phyloP scores from a whole-genome alignment of 257 asterid species.

The Marsdenia floribunda region DNA sequence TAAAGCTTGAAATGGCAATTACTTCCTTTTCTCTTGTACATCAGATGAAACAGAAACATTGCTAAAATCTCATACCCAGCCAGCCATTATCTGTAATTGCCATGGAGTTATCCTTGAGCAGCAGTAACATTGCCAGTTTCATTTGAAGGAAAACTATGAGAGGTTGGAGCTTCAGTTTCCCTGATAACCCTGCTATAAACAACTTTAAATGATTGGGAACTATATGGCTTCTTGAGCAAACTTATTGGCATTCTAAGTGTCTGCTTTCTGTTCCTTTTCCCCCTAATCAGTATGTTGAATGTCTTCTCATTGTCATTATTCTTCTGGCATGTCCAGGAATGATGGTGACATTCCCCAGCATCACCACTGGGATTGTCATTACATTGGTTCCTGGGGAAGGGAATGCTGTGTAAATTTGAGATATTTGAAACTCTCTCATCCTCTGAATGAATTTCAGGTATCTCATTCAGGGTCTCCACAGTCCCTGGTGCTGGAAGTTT shows the following conservation, averaged over 20 bases:
- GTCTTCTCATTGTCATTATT: constrained; percentile 57
- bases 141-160: constrained; percentile 41
- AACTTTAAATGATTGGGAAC: constrained; percentile 84
- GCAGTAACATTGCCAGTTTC: constrained; percentile 47
- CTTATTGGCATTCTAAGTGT: constrained; percentile 89
- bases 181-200: constrained; percentile 78
- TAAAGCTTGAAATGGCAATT: constrained; percentile 24
- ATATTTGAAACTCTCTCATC: constrained; percentile 28
- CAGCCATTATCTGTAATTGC: constrained; percentile 18
- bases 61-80: constrained; percentile 29
- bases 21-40: constrained; percentile 18
- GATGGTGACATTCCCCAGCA: constrained; percentile 27
- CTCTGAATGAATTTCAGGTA: constrained; percentile 34
- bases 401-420: constrained; percentile 33
- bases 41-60: constrained; percentile 13
- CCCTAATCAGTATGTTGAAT: constrained; percentile 70
- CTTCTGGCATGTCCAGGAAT: constrained; percentile 36
- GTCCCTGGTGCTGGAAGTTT: constrained; percentile 51
- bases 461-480: constrained; percentile 39
- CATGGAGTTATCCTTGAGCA: constrained; percentile 28
- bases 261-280: constrained; percentile 85
- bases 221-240: constrained; percentile 76
- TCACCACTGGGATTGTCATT: constrained; percentile 39
- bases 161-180: constrained; percentile 65
- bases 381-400: constrained; percentile 35